Evolutionary conservation across 106 monocot species (phyloP), one percentile per base, ranked within the genome.

Genomic region (Dendrobium officinale): DNA sequence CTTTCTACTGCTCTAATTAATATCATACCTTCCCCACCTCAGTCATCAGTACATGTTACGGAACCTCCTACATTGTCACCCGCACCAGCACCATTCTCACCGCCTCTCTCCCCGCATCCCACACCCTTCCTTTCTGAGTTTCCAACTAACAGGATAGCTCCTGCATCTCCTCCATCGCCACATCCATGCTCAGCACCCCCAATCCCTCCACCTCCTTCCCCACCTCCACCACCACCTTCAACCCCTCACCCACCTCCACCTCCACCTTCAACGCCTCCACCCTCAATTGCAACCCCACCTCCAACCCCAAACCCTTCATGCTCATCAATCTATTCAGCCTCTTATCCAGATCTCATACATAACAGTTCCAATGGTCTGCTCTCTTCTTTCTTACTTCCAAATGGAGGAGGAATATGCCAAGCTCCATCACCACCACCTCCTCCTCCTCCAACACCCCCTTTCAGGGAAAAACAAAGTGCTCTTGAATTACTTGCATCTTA

Each of bases 391-490:
- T 26, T 40, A 24, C 48, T 9, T 42, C 6, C 40, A 41, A 19
- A 73, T 73, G 73, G 42, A 0, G 73, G n/a, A 61, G 51, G 15
- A 70, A 24, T 70, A 8, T 37, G 27, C 13, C 70, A 70, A 27
- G 70, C 27, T 70, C 33, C 73, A 42, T 42, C 64, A 43, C 74
- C 81, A 29, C 79, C 88, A 20, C 85, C 83, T 16, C 85, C 86
- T 4, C 42, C 55, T 75, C 77, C 84, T 55, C 78, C 87, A 33
- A 84, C 81, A 18, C 86, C 84, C 1, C 82, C 75, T 37, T 68
- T 78, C 2, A 73, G 19, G 73, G n/a, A 42, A 73, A 73, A 73
- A 4, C 42, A 73, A 42, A 73, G 42, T 73, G 73, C 73, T 73
- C 40, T 40, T 73, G 73, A 73, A 20, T 73, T 73, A 43, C 73